Conservation (phyloP, 164 flowering plant species). For the Warburgia ugandensis region DNA sequence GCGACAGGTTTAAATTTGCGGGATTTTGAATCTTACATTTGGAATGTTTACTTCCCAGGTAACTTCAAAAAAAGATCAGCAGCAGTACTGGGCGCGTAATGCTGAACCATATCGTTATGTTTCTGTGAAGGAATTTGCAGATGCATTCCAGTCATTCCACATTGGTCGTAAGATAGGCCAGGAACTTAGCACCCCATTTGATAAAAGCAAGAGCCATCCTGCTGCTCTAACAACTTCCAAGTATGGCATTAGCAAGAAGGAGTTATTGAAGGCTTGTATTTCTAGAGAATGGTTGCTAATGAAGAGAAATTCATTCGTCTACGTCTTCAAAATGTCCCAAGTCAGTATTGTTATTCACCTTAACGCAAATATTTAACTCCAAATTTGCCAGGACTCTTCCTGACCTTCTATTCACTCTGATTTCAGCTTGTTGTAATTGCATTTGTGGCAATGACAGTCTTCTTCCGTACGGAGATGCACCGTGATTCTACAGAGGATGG, state of each 20-base stretch:
- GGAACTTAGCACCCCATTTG: constrained; percentile 34
- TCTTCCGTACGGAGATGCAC: constrained; percentile 31
- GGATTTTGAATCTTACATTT: no score
- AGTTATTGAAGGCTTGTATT: constrained; percentile 31
- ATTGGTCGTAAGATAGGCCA: constrained; percentile 12
- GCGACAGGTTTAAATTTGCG: no score
- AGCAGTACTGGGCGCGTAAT: constrained; percentile 36
- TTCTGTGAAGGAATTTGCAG: constrained; percentile 34
- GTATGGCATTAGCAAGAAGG: no score
- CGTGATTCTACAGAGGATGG: constrained; percentile 29
- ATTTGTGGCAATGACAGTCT: constrained; percentile 21
- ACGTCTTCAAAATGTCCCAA: constrained; percentile 31
- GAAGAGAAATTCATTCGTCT: constrained; percentile 37
- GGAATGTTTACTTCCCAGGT: no score
- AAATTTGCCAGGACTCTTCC: neutral
- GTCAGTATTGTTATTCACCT: constrained; percentile 12
- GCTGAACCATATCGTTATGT: constrained; percentile 30
- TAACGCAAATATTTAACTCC: neutral
- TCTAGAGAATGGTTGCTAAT: constrained; percentile 33
- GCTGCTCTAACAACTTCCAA: constrained; percentile 31
- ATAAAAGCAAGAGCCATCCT: constrained; percentile 35
- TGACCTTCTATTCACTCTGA: neutral
- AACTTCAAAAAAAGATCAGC: constrained; percentile 43
- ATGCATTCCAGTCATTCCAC: constrained; percentile 35
- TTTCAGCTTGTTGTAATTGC: constrained; percentile 29